phyloP scores from a whole-genome alignment of 805 yeast genomes.

The Candida ovalis region DNA sequence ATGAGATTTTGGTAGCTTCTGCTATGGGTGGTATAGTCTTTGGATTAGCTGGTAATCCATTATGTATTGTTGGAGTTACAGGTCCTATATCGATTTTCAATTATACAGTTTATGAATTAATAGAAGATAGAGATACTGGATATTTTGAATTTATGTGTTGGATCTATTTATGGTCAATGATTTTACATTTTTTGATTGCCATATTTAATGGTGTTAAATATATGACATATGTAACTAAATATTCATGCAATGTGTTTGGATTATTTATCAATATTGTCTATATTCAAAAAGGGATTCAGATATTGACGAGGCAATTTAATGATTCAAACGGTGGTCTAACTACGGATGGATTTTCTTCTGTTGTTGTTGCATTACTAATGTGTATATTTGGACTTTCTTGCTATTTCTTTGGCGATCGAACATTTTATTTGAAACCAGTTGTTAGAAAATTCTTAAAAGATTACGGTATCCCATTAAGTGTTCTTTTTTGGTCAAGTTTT shows the following conservation, averaged over 20 bases:
- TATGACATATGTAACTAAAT: conserved; percentile 69
- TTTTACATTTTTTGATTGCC: conserved; percentile 73
- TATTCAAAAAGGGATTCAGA: conserved; percentile 86
- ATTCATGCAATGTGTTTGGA: conserved; percentile 92
- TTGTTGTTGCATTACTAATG: conserved; percentile 73
- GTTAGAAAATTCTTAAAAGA: conserved; percentile 73
- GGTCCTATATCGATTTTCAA: conserved; percentile 94
- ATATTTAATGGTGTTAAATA: conserved; percentile 62
- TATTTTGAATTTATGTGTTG: conserved; percentile 94
- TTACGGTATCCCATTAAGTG: conserved; percentile 79
- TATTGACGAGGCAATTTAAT: conserved; percentile 66
- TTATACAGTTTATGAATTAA: conserved; percentile 78
- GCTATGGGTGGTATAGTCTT: conserved; percentile 89
- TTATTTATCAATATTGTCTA: conserved; percentile 84
- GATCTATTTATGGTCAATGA: conserved; percentile 89
- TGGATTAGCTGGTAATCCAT: conserved; percentile 87
- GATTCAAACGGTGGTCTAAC: conserved; percentile 24
- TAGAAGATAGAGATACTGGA: conserved; percentile 46
- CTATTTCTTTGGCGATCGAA: conserved; percentile 51
- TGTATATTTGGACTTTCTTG: conserved; percentile 68
- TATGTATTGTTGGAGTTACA: conserved; percentile 94
- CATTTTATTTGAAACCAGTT: conserved; percentile 57
- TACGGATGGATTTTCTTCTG: conserved; percentile 53
- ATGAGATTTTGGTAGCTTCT: conserved; percentile 78
- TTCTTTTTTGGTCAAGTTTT: conserved; percentile 89